Evolutionary conservation across 768 basidiomycete genomes (phyloP).

Genomic region (Tricholoma bakamatsutake): DNA sequence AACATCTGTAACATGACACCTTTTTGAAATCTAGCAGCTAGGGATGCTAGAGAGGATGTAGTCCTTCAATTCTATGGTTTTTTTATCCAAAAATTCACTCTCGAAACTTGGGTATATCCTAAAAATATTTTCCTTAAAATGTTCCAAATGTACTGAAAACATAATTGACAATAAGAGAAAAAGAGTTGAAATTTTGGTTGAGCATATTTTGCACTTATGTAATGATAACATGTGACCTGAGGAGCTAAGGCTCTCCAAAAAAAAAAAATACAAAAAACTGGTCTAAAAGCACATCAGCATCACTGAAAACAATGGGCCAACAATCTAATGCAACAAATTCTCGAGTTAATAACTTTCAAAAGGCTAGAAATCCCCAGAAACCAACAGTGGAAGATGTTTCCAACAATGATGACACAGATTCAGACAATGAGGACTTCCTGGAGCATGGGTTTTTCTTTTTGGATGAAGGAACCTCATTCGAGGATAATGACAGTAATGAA

Average conservation of each 20-base stretch:
- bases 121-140: neutral
- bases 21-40: neutral
- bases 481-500: neutral
- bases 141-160: neutral
- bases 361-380: neutral
- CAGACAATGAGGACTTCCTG: neutral
- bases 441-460: neutral
- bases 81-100: neutral
- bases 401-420: neutral
- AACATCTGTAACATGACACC: neutral
- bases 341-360: neutral
- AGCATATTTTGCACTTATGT: neutral
- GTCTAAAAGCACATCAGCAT: neutral
- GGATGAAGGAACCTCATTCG: neutral
- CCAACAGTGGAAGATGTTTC: neutral
- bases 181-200: neutral
- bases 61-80: neutral
- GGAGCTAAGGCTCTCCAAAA: neutral
- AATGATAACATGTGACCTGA: conserved; percentile 2
- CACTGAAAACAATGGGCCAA: neutral
- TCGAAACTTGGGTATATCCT: neutral
- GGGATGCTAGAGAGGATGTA: neutral
- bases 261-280: neutral
- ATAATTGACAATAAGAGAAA: neutral
- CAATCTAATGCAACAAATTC: neutral